phyloP scores from a whole-genome alignment of 1,284 basidiomycete species.

The Moesziomyces aphidis region DNA sequence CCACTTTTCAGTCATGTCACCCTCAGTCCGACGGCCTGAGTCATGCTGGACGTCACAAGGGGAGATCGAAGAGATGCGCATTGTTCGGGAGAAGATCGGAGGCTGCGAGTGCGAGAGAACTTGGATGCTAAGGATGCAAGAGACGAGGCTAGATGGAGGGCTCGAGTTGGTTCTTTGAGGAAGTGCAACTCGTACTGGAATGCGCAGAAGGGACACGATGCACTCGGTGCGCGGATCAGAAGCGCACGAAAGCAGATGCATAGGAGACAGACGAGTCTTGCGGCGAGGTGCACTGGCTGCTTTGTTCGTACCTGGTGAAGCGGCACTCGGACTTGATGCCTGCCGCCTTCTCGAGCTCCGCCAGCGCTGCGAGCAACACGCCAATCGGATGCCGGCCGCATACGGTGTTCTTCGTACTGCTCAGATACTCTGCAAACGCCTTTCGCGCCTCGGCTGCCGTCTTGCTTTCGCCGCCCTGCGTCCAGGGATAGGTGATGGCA shows the following conservation, averaged over 20 bases:
- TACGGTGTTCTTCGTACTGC: constrained; percentile 90
- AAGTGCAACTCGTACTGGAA: too few species aligned
- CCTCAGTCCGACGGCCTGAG: background rate
- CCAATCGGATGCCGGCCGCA: constrained; percentile 96
- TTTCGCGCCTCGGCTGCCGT: constrained; percentile 46
- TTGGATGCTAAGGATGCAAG: background rate
- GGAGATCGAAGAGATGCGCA: background rate
- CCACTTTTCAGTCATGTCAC: background rate
- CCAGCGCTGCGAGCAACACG: constrained; percentile 83
- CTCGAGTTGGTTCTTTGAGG: too few species aligned
- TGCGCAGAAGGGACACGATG: background rate
- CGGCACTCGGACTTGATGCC: constrained; percentile 45
- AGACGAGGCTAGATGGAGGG: background rate
- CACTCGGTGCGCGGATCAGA: constrained; percentile 4
- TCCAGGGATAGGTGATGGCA: constrained; percentile 73
- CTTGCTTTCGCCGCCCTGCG: constrained; percentile 52
- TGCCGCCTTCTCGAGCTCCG: constrained; percentile 73
- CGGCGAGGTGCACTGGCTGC: constrained; percentile 77
- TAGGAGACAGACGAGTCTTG: constrained; percentile 93
- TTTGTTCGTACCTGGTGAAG: constrained; percentile 74
- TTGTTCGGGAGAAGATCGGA: background rate
- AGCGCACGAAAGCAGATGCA: constrained; percentile 77
- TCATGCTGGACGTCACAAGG: background rate
- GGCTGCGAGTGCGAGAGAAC: background rate
- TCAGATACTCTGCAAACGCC: constrained; percentile 75